A percentile compares a stretch with the other conserved stretches of the same genome.
Conservation (phyloP, 306 rosid species). For the Dalbergia cochinchinensis region DNA sequence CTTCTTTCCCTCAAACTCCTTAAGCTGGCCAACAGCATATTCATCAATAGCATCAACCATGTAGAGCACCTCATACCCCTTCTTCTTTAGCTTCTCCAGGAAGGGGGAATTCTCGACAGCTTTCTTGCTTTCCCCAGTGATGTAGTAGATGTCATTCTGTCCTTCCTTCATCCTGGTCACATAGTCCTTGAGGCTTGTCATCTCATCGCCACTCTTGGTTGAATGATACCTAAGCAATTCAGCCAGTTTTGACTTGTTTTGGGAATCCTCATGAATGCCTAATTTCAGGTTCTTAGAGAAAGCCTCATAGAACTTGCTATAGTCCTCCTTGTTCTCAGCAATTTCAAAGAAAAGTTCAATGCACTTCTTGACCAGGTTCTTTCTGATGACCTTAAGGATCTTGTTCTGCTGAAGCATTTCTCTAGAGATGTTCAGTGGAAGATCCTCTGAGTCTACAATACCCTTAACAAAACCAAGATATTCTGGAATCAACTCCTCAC, state of each 20-base stretch:
- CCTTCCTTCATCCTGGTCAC: slow-evolving; percentile 99
- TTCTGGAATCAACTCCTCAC: slow-evolving; percentile 95
- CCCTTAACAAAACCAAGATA: slow-evolving; percentile 89
- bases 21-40: slow-evolving; percentile 89
- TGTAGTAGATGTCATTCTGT: slow-evolving; percentile 84
- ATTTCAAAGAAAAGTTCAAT: slow-evolving; percentile 86
- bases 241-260: slow-evolving; percentile 83
- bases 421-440: slow-evolving; percentile 89
- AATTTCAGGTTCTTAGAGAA: slow-evolving; percentile 92
- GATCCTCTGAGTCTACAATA: slow-evolving; percentile 97
- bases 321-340: slow-evolving; percentile 97
- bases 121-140: slow-evolving; percentile 93
- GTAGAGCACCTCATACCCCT: slow-evolving; percentile 79
- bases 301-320: slow-evolving; percentile 86
- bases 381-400: slow-evolving; percentile 88
- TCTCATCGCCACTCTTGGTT: slow-evolving; percentile 89
- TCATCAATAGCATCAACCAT: slow-evolving; percentile 98
- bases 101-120: slow-evolving; percentile 96
- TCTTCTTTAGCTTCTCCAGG: slow-evolving; percentile 92
- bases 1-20: slow-evolving; percentile 95
- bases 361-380: slow-evolving; percentile 92
- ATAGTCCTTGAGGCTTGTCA: slow-evolving; percentile 92
- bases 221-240: slow-evolving; percentile 89
- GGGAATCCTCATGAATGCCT: slow-evolving; percentile 88
- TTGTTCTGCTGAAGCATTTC: slow-evolving; percentile 94